These are phyloP conservation scores for Hansfordia pulvinata DNA, from an alignment of 2,329 filamentous ascomycete species.

Conservation along the genomic window DNA sequence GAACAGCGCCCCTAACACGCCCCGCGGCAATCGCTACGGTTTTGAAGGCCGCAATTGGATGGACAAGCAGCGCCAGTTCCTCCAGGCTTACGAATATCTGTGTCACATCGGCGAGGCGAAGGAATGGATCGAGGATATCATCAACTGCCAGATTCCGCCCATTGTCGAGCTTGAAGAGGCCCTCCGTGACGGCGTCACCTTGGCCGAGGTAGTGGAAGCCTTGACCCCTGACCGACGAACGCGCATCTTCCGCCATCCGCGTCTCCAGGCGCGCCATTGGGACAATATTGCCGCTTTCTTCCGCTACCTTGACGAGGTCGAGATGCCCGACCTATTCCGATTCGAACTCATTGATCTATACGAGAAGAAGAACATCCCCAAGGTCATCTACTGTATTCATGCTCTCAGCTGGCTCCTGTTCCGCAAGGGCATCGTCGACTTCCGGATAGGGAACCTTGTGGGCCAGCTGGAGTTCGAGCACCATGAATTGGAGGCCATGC, in stretches of 20 bases:
- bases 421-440: constrained; percentile 86
- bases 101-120: constrained; percentile 98
- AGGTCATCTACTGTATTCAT: constrained; percentile 98
- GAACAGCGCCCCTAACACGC: constrained; percentile 28
- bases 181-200: constrained; percentile 79
- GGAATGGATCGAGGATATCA: constrained; percentile 75
- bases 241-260: constrained; percentile 75
- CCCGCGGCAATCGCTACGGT: constrained; percentile 42
- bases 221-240: constrained; percentile 64
- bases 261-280: constrained; percentile 86
- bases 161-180: constrained; percentile 92
- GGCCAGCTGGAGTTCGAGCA: constrained; percentile 96
- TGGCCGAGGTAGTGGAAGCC: constrained; percentile 87
- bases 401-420: constrained; percentile 95
- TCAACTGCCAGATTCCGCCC: constrained; percentile 51
- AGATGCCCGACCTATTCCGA: constrained; percentile 86
- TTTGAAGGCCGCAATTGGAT: constrained; percentile 92
- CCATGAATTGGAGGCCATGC: constrained; percentile 91
- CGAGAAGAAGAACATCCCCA: constrained; percentile 98
- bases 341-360: constrained; percentile 97
- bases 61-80: constrained; percentile 93
- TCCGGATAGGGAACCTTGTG: constrained; percentile 91
- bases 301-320: constrained; percentile 78
- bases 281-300: constrained; percentile 98
- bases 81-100: constrained; percentile 95